These are phyloP conservation scores for Aspergillus arachidicola DNA, from an alignment of 2,329 filamentous ascomycete genomes.

Conservation along the genomic window DNA sequence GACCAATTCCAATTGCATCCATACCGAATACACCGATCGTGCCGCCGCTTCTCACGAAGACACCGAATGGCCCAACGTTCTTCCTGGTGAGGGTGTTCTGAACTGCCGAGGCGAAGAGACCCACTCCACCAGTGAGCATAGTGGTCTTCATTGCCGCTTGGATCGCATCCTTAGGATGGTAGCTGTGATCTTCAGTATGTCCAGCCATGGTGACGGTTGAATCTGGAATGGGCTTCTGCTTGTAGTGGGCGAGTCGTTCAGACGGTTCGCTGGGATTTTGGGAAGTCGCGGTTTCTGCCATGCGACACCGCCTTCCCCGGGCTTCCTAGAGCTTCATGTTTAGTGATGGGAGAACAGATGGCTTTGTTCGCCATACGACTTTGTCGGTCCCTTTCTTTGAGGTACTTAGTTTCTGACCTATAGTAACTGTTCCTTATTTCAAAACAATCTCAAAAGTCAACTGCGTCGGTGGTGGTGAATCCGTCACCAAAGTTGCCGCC, in stretches of 20 bases:
- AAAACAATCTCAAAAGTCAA: neutral
- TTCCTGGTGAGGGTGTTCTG: slow-evolving; percentile 84
- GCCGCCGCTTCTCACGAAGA: slow-evolving; percentile 77
- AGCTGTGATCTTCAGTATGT: slow-evolving; percentile 53
- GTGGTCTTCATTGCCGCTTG: slow-evolving; percentile 66
- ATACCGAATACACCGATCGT: slow-evolving; percentile 70
- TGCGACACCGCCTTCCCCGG: slow-evolving; percentile 24
- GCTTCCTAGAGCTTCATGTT: slow-evolving; percentile 21
- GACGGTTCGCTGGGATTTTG: slow-evolving; percentile 30
- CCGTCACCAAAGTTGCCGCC: slow-evolving; percentile 23
- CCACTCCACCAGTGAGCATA: slow-evolving; percentile 66
- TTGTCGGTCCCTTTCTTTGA: neutral
- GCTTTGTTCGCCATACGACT: slow-evolving; percentile 9
- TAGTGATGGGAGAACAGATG: neutral
- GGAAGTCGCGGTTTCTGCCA: slow-evolving; percentile 31
- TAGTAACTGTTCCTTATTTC: neutral
- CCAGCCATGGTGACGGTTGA: slow-evolving; percentile 51
- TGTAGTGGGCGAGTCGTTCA: slow-evolving; percentile 26
- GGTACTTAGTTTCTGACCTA: neutral
- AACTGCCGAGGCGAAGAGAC: slow-evolving; percentile 73
- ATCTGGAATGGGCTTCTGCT: slow-evolving; percentile 26
- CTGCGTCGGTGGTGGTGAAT: neutral
- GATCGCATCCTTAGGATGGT: slow-evolving; percentile 76
- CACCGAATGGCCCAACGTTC: slow-evolving; percentile 78
- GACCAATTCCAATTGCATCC: slow-evolving; percentile 22